Percentiles rank a stretch among this genome's conserved stretches.
These are phyloP conservation scores for Wickerhamiella vanderwaltii DNA, from an alignment of 805 yeast genomes.

Conservation along the genomic window DNA sequence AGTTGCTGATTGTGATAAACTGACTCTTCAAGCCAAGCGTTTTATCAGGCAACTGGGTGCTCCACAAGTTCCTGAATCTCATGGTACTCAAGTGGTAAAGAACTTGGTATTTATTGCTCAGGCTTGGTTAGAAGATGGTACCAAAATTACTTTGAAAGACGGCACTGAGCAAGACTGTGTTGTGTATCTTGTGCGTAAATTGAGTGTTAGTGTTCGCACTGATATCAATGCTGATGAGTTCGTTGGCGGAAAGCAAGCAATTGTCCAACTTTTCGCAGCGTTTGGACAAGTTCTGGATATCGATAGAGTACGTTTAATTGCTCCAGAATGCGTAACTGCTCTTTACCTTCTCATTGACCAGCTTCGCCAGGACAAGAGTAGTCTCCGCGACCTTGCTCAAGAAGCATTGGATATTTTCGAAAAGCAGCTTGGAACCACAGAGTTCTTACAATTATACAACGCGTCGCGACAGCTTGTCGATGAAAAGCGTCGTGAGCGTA, in stretches of 20 bases:
- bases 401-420: constrained; percentile 64
- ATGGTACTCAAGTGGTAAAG: constrained; percentile 54
- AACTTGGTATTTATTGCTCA: constrained; percentile 49
- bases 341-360: constrained; percentile 34
- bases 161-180: constrained; percentile 30
- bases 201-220: constrained; percentile 50
- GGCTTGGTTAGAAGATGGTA: constrained; percentile 43
- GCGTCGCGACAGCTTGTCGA: constrained; percentile 50
- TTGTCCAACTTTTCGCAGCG: constrained; percentile 62
- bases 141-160: constrained; percentile 4
- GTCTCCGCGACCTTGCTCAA: constrained; percentile 39
- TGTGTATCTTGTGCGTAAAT: constrained; percentile 53
- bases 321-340: constrained; percentile 44
- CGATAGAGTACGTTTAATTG: constrained; percentile 19
- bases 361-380: constrained; percentile 34
- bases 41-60: constrained; percentile 72
- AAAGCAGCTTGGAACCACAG: constrained; percentile 55
- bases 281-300: constrained; percentile 38
- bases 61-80: constrained; percentile 50
- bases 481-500: constrained; percentile 55
- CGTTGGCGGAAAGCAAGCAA: constrained; percentile 48
- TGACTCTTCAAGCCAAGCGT: constrained; percentile 48
- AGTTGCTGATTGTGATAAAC: constrained; percentile 37
- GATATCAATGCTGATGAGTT: constrained; percentile 36
- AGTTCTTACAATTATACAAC: constrained; percentile 48